Conservation (phyloP, 768 basidiomycete species). For the Boletus tylopilopsis region DNA sequence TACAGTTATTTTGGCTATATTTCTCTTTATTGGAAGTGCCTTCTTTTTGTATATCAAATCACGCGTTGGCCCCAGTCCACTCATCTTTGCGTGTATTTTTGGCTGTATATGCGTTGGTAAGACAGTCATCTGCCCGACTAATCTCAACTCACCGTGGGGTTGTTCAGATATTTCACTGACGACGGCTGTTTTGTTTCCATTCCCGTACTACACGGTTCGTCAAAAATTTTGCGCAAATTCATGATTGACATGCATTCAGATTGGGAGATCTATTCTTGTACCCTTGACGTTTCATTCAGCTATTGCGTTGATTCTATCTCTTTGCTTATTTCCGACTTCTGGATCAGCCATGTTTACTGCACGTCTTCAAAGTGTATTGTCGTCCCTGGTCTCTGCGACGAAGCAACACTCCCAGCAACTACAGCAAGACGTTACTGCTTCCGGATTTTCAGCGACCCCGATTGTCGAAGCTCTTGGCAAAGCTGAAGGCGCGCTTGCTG, state of each 20-base stretch:
- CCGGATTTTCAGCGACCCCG: slow-evolving; percentile 29
- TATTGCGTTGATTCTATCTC: slow-evolving; percentile 47
- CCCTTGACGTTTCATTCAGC: slow-evolving; percentile 59
- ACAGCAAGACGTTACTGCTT: slow-evolving; percentile 34
- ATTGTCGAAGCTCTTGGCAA: slow-evolving; percentile 32
- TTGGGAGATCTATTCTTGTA: slow-evolving; percentile 51
- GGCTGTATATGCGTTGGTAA: slow-evolving; percentile 57
- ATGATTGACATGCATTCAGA: slow-evolving; percentile 24
- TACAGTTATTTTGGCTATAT: slow-evolving; percentile 41
- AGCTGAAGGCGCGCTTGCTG: slow-evolving; percentile 48
- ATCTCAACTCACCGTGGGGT: not conserved
- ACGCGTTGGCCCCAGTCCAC: slow-evolving; percentile 59
- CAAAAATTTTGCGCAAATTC: not conserved
- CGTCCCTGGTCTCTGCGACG: slow-evolving; percentile 45
- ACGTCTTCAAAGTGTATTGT: slow-evolving; percentile 44
- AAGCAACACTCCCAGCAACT: slow-evolving; percentile 46
- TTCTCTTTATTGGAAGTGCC: slow-evolving; percentile 56
- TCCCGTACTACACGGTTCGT: slow-evolving; percentile 52
- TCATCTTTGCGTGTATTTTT: slow-evolving; percentile 51
- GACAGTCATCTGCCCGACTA: slow-evolving; percentile 3
- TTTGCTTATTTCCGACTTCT: slow-evolving; percentile 59
- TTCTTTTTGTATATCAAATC: slow-evolving; percentile 60
- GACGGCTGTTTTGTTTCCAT: slow-evolving; percentile 59
- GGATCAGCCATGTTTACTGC: slow-evolving; percentile 57
- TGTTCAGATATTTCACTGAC: slow-evolving; percentile 55